Percentiles rank a stretch among this genome's conserved stretches.
phyloP scores from a whole-genome alignment of 768 basidiomycete species.

The Tricholoma furcatifolium region DNA sequence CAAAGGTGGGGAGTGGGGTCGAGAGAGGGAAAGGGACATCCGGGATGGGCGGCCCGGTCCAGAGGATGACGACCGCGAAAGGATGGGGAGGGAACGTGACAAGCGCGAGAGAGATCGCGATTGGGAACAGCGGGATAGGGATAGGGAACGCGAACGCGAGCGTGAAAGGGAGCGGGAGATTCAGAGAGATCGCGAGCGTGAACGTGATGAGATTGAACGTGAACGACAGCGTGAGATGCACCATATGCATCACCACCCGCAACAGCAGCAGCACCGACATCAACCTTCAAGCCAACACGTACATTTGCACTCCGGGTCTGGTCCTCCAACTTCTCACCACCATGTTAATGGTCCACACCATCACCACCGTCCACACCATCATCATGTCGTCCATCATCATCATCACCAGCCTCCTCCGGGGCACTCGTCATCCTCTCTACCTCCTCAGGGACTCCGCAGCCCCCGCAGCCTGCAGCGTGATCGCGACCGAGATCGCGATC shows the following conservation, averaged over 20 bases:
- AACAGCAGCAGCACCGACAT: constrained; percentile 30
- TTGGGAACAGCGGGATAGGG: constrained; percentile 5
- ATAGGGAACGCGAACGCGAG: constrained; percentile 15
- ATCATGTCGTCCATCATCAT: constrained; percentile 47
- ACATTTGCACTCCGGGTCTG: constrained; percentile 29
- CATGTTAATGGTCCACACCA: constrained; percentile 42
- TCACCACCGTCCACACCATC: constrained; percentile 49
- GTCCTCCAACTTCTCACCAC: constrained; percentile 28
- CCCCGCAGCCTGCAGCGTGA: constrained; percentile 21
- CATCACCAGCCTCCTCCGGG: constrained; percentile 28
- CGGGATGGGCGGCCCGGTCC: constrained; percentile 16
- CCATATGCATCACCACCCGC: constrained; percentile 37
- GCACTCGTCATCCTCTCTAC: constrained; percentile 31
- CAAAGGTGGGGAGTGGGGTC: constrained; percentile 20
- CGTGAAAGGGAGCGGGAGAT: constrained; percentile 15
- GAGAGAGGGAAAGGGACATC: constrained; percentile 14
- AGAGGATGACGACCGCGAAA: constrained; percentile 22
- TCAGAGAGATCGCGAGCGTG: constrained; percentile 9
- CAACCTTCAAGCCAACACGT: constrained; percentile 26
- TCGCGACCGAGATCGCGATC: constrained; percentile 23
- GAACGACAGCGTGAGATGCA: constrained; percentile 19
- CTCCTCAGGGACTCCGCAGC: constrained; percentile 21
- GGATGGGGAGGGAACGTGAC: constrained; percentile 33
- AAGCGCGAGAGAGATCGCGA: constrained; percentile 22
- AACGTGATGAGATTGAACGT: constrained; percentile 11